Base-by-base conservation (phyloP, 2,329 filamentous ascomycete species). In the Aquanectria penicillioides region DNA sequence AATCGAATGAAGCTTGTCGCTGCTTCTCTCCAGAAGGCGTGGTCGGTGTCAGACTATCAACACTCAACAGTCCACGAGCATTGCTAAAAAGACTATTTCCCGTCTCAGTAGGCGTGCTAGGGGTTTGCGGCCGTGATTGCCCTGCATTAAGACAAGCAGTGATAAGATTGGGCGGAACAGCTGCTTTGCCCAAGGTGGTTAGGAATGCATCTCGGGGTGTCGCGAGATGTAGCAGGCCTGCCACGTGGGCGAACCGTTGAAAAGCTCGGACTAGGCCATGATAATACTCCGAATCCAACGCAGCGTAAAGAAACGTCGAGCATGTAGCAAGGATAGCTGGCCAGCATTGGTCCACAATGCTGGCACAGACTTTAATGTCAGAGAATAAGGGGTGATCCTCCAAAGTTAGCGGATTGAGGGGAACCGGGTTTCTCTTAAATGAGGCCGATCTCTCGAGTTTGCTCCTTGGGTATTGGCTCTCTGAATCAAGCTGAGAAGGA, bases 171-270 rank as follows among this genome's bases (percentile, higher is more conserved):
- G 93, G 87, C 3, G 95, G 95, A 3, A 98, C 92, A 7, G 95
- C 93, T 37, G 94, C 90, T 77, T 99, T 99, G 0, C 93, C 93
- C 3, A 99, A 80, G 0, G 94, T 97, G 0, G 95, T 98, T 28
- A 99, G 81, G 69, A 99, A 96, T 1, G 95, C 95, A 80, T 99
- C 95, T 64, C 95, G 85, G 0, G 95, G 94, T 0, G 94, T 97
- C 11, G 85, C 81, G 9, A 98, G 84, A 62, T 94, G 88, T 8
- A 99, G 78, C 41, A 99, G 81, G 5, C 95, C 96, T 33, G 95
- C 93, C 3, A 98, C 94, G 73, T 99, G 96, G 1, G 95, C 91
- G 69, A 99, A 92, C 64, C 96, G 93, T 70, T 99, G 95, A 67
- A 98, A 97, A 0, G 94, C 92, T 65, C 95, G 87, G 20, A 99